phyloP scores from a whole-genome alignment of 495 filamentous ascomycete genomes.

The Neurospora tetraspora region DNA sequence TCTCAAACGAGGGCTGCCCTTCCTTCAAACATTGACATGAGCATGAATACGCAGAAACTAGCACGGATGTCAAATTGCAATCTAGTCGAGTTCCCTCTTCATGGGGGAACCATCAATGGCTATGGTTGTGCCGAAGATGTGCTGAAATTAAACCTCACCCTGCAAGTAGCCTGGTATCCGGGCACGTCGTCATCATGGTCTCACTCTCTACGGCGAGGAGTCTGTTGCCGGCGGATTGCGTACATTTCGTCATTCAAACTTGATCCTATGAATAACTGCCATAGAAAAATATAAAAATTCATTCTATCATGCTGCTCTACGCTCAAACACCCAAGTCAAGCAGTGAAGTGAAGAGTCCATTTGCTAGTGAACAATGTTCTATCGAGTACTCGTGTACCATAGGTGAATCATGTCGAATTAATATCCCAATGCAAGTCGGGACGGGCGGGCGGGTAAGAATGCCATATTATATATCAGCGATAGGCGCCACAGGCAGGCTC shows the following conservation, averaged over 20 bases:
- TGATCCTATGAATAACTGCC: neutral
- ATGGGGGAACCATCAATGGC: slow-evolving; percentile 45
- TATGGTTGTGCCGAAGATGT: slow-evolving; percentile 86
- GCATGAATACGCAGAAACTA: slow-evolving; percentile 21
- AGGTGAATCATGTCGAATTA: neutral
- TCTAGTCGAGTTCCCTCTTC: slow-evolving; percentile 44
- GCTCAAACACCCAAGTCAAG: neutral
- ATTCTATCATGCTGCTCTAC: neutral
- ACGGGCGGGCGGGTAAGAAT: neutral
- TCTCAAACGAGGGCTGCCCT: neutral
- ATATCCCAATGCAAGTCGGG: neutral
- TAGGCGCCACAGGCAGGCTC: neutral
- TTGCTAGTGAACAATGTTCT: neutral
- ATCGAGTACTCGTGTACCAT: neutral
- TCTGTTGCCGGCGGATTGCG: slow-evolving; percentile 22
- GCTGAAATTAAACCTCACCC: slow-evolving; percentile 40
- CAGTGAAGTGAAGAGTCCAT: neutral
- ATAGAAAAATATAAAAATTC: neutral
- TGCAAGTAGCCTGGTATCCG: slow-evolving; percentile 31
- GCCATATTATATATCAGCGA: neutral
- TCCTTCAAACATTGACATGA: neutral
- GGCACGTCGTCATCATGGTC: slow-evolving; percentile 18
- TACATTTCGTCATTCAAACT: slow-evolving; percentile 10
- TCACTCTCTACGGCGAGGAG: slow-evolving; percentile 1
- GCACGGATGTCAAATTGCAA: slow-evolving; percentile 99